Percentiles rank a stretch among this genome's conserved stretches.
phyloP scores from a whole-genome alignment of 208 protist genomes.

The Herpetomonas tarakana region DNA sequence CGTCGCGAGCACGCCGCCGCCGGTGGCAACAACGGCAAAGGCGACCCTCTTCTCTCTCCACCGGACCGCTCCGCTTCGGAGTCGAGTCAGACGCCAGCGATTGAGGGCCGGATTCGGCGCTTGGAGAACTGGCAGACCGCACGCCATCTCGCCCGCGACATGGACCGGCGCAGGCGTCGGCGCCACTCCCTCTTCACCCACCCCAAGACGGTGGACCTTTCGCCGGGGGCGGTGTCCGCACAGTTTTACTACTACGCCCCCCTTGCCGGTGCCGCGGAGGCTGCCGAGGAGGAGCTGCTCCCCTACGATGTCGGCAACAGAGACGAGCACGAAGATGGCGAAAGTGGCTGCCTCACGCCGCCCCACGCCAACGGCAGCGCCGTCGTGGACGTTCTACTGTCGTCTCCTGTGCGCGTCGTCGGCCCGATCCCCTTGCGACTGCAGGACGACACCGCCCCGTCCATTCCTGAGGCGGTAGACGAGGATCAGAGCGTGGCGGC shows the following conservation, averaged over 20 bases:
- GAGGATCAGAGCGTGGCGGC: too few species aligned
- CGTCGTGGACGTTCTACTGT: slow-evolving; percentile 12
- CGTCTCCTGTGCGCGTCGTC: slow-evolving; percentile 6
- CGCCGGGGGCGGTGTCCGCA: background rate
- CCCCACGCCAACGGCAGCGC: background rate
- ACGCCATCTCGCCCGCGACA: background rate
- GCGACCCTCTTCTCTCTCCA: background rate
- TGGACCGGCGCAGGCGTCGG: background rate
- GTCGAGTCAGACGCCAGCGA: background rate
- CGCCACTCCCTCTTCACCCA: slow-evolving; percentile 1
- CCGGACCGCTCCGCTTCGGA: background rate
- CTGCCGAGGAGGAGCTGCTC: background rate
- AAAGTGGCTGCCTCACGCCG: background rate
- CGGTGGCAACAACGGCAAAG: background rate
- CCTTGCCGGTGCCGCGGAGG: background rate
- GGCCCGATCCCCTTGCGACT: background rate
- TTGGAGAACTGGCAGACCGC: slow-evolving; percentile 1
- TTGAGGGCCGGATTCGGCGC: background rate
- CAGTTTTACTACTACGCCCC: slow-evolving; percentile 2
- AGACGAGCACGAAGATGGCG: slow-evolving; percentile 1
- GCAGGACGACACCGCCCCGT: background rate
- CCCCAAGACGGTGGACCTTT: background rate
- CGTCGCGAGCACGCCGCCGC: background rate
- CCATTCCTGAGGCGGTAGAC: too few species aligned
- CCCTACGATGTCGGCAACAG: slow-evolving; percentile 6